These are phyloP conservation scores for Choanephora cucurbitarum DNA, from an alignment of 371 early-diverging fungal species.

Conservation along the genomic window DNA sequence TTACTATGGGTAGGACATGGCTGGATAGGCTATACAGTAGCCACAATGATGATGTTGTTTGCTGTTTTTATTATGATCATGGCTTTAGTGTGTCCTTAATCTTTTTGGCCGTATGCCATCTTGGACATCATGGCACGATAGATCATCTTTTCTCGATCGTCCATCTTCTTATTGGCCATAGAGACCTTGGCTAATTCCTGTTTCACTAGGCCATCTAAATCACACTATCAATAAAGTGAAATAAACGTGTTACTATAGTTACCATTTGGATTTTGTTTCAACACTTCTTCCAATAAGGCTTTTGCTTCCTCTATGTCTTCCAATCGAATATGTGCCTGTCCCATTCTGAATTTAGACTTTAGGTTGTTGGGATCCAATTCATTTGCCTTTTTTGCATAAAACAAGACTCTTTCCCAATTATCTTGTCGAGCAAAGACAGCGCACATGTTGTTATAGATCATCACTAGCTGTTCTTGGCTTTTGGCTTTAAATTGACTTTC, in stretches of 20 bases:
- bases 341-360: conserved; percentile 45
- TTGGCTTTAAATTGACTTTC: conserved; percentile 23
- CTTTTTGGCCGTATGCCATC: conserved; percentile 19
- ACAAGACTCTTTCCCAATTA: conserved; percentile 43
- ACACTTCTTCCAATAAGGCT: conserved; percentile 21
- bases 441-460: conserved; percentile 51
- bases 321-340: conserved; percentile 37
- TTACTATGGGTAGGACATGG: conserved; percentile 43
- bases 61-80: conserved; percentile 42
- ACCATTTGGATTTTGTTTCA: conserved; percentile 37
- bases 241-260: not conserved
- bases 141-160: conserved; percentile 27
- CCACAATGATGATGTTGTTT: conserved; percentile 37
- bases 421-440: conserved; percentile 44
- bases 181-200: conserved; percentile 54
- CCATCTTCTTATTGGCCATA: conserved; percentile 21
- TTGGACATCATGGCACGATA: conserved; percentile 40
- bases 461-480: conserved; percentile 36
- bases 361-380: conserved; percentile 34
- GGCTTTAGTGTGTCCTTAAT: conserved; percentile 23
- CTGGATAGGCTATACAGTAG: conserved; percentile 42
- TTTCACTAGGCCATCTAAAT: conserved; percentile 33
- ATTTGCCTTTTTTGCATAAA: conserved; percentile 35
- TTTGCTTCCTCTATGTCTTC: conserved; percentile 37
- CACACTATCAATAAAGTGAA: conserved; percentile 1